phyloP scores from a whole-genome alignment of 306 rosid species.

The Vigna hirtella region DNA sequence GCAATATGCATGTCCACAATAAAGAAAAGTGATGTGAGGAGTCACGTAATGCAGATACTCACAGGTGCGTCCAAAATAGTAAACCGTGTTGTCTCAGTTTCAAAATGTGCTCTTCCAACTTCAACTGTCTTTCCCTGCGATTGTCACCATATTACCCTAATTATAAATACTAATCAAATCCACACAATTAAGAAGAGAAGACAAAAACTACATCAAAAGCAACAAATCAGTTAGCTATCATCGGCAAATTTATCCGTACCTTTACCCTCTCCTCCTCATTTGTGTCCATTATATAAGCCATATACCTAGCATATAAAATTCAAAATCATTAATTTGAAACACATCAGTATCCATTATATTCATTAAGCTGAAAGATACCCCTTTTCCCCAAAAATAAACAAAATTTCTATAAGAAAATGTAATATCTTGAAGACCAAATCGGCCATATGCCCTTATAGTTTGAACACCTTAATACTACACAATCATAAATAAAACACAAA shows the following conservation, averaged over 20 bases:
- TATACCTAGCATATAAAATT: slow-evolving; percentile 71
- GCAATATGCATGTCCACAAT: slow-evolving; percentile 9
- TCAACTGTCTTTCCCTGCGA: slow-evolving; percentile 96
- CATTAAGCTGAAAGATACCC: neutral
- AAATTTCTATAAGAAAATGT: neutral
- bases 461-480: neutral
- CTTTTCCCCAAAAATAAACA: neutral
- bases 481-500: neutral
- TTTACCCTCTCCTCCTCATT: slow-evolving; percentile 95
- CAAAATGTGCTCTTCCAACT: slow-evolving; percentile 99
- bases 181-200: slow-evolving; percentile 15
- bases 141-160: slow-evolving; percentile 29
- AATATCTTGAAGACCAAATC: neutral
- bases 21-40: slow-evolving; percentile 17
- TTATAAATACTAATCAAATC: slow-evolving; percentile 33
- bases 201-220: slow-evolving; percentile 21
- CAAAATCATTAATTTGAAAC: slow-evolving; percentile 31
- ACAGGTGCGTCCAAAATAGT: slow-evolving; percentile 99
- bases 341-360: slow-evolving; percentile 31
- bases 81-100: slow-evolving; percentile 86
- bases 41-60: slow-evolving; percentile 51
- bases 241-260: slow-evolving; percentile 53
- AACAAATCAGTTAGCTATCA: slow-evolving; percentile 12
- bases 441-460: slow-evolving; percentile 1
- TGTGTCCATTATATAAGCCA: slow-evolving; percentile 99